Evolutionary conservation across 441 rosid genomes (phyloP).

Genomic region (Hypseocharis bilobata): DNA sequence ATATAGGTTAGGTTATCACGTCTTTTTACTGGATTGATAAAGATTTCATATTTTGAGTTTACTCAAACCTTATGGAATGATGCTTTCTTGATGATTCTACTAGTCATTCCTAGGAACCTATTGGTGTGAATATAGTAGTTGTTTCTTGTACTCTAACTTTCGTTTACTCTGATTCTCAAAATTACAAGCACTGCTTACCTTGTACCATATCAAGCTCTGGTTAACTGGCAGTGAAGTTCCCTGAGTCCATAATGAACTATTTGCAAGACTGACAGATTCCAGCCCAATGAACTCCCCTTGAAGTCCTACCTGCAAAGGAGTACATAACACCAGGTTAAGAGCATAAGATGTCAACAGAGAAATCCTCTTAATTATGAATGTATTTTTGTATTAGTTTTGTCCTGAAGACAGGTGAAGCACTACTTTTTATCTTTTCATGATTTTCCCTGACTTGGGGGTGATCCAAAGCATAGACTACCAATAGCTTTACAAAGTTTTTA

Average conservation of each 20-base stretch:
- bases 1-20: background rate
- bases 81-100: background rate
- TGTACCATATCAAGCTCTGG: slow-evolving; percentile 55
- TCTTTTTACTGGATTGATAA: background rate
- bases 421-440: background rate
- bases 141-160: background rate
- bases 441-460: background rate
- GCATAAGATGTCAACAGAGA: background rate
- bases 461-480: background rate
- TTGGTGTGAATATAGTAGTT: background rate
- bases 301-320: slow-evolving; percentile 43
- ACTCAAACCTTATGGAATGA: background rate
- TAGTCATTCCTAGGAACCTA: background rate
- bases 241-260: slow-evolving; percentile 45
- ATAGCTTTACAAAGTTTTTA: background rate
- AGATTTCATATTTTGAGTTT: background rate
- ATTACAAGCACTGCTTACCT: slow-evolving; percentile 24
- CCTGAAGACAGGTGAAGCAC: background rate
- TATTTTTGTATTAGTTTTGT: background rate
- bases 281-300: slow-evolving; percentile 55
- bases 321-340: background rate
- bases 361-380: background rate
- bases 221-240: slow-evolving; percentile 35
- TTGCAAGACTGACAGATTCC: slow-evolving; percentile 30
- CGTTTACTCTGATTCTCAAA: background rate